Conservation (phyloP, 2,329 filamentous ascomycete genomes). For the Arachnomyces sp. region DNA sequence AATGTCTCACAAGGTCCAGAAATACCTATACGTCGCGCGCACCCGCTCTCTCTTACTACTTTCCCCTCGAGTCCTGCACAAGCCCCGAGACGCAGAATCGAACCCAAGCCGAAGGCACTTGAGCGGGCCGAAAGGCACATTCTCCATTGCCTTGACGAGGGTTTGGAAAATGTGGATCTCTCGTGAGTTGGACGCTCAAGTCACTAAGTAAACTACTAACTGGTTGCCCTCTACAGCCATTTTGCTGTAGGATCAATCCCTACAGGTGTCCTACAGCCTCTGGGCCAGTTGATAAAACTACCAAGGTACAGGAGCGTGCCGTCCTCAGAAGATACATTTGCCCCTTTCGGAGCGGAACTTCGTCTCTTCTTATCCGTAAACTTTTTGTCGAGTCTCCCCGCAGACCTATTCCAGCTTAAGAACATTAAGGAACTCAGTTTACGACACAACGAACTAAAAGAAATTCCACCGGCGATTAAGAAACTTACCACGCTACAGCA, state of each 20-base stretch:
- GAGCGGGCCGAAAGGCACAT: too few relatives aligned
- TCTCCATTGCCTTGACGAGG: conserved; percentile 27
- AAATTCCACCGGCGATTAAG: conserved; percentile 35
- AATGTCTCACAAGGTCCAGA: too few relatives aligned
- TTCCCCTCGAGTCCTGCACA: too few relatives aligned
- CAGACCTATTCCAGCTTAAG: conserved; percentile 35
- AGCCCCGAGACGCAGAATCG: too few relatives aligned
- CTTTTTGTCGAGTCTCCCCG: conserved; percentile 27
- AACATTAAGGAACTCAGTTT: conserved; percentile 38
- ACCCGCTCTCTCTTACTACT: too few relatives aligned
- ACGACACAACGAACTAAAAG: conserved; percentile 38
- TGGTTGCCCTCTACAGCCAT: conserved; percentile 17
- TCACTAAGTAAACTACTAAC: too few relatives aligned
- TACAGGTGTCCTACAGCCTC: conserved; percentile 25
- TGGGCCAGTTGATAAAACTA: conserved; percentile 35
- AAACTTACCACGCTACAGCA: conserved; percentile 35
- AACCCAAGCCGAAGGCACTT: too few relatives aligned
- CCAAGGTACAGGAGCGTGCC: conserved; percentile 27
- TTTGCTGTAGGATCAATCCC: conserved; percentile 25
- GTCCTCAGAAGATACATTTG: conserved; percentile 30
- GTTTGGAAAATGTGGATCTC: conserved; percentile 38
- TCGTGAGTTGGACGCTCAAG: conserved; percentile 26
- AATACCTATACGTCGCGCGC: too few relatives aligned
- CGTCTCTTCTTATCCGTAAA: conserved; percentile 39
- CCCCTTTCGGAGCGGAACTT: conserved; percentile 34